These are phyloP conservation scores for Otatea glauca DNA, from an alignment of 176 grass and related monocot genomes.

Conservation along the genomic window DNA sequence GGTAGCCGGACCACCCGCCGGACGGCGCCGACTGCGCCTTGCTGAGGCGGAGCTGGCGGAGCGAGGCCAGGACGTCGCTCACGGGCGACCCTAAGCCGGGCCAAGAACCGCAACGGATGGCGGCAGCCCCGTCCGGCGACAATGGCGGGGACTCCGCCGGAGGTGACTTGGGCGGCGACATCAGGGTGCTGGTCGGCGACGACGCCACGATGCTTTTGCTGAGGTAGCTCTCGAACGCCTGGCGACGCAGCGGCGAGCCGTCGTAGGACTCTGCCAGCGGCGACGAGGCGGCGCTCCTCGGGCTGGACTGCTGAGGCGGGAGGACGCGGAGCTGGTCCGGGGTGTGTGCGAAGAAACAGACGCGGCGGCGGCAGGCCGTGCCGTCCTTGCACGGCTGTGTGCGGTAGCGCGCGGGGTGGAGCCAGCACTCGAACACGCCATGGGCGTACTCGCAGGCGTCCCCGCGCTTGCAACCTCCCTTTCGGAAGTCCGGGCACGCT, in stretches of 20 bases:
- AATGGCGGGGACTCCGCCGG: constrained; percentile 80
- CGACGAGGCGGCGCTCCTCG: background rate
- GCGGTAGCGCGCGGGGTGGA: constrained; percentile 90
- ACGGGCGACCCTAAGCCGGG: constrained; percentile 51
- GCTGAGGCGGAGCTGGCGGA: constrained; percentile 69
- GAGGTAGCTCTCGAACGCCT: constrained; percentile 67
- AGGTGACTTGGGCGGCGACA: constrained; percentile 69
- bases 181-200: constrained; percentile 76
- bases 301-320: constrained; percentile 67
- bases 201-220: constrained; percentile 54
- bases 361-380: constrained; percentile 74
- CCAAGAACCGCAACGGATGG: constrained; percentile 50
- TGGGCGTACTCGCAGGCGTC: constrained; percentile 93
- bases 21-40: constrained; percentile 61
- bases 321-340: constrained; percentile 80
- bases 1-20: constrained; percentile 46
- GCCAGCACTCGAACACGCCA: constrained; percentile 99
- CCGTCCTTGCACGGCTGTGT: constrained; percentile 99
- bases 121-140: constrained; percentile 54
- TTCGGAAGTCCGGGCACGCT: constrained; percentile 92
- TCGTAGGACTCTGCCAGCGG: constrained; percentile 69
- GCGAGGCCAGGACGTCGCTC: constrained; percentile 63
- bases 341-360: constrained; percentile 97
- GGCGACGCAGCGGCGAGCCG: constrained; percentile 74
- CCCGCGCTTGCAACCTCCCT: constrained; percentile 86